Evolutionary conservation across 176 grass and related monocot species (phyloP), one percentile per base, ranked within the genome.

Genomic region (Echinochloa phyllopogon): DNA sequence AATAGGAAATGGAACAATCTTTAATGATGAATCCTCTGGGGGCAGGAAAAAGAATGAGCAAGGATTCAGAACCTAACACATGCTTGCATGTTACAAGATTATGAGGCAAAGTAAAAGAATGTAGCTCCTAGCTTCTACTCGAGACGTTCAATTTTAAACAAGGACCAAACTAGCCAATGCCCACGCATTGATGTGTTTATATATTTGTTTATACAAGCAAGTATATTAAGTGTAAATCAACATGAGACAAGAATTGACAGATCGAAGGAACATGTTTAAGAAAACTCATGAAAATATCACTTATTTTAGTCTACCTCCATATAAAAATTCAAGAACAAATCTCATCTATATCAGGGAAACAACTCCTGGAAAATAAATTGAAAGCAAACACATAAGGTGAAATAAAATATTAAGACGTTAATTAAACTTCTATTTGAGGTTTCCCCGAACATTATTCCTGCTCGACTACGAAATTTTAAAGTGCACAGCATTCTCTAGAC

Each of bases 1-100:
- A 61, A 82, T 6, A 25, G 18, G 20, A 68, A 72, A 52, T 72
- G 66, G 39, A 78, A 78, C 53, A 43, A 50, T 43, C 65, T 50
- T 13, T n/a, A 6, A 64, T 7, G 45, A 66, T 58, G 9, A 73
- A 47, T 59, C 39, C 65, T 58, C 57, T 56, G 47, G 42, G 40
- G 20, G 27, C 41, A 13, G 11, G 11, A 4, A 39, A 82, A 61
- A 75, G 48, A 39, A 29, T 40, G 24, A 62, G 45, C 16, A 8
- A 8, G 17, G 50, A n/a, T 67, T 48, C 58, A 79, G 20, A 74
- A 59, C n/a, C 14, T 88, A 49, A 75, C 65, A 43, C 10, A 40
- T 59, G 1, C 5, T 43, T 43, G 41, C 41, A 43, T 43, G 41
- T 43, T 43, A 5, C 69, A 85, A 42, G 6, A 49, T 59, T 36